Percentiles rank a stretch among this genome's conserved stretches.
Evolutionary conservation across 2,329 filamentous ascomycete genomes (phyloP).

Genomic region (Epichloe gansuensis): DNA sequence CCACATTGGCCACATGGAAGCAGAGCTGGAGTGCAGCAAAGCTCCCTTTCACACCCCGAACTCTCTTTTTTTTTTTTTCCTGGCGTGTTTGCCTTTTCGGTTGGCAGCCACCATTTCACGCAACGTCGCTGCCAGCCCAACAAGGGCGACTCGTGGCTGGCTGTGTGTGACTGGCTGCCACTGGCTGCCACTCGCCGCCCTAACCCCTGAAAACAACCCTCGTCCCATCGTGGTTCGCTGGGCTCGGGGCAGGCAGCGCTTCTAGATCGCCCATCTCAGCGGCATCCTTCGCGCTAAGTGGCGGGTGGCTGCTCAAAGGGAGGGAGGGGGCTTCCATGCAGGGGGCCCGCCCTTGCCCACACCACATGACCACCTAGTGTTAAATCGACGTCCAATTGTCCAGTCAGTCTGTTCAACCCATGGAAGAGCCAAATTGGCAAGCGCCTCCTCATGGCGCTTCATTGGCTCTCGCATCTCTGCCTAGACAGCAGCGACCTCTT

Average conservation of each 20-base stretch:
- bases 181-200: neutral
- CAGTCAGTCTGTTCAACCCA: neutral
- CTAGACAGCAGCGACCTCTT: neutral
- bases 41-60: too few species aligned
- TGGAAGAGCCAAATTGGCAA: too few species aligned
- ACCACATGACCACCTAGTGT: too few species aligned
- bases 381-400: too few species aligned
- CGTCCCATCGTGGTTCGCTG: neutral
- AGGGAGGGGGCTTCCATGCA: neutral
- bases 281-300: neutral
- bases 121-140: neutral
- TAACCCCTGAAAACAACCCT: constrained; percentile 2
- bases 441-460: neutral
- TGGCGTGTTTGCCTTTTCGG: too few species aligned
- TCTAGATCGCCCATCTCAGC: neutral
- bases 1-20: neutral
- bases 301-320: constrained; percentile 1
- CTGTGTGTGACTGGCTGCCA: neutral
- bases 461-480: neutral
- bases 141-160: neutral
- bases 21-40: too few species aligned
- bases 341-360: neutral
- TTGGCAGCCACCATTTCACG: neutral
- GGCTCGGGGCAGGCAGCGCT: neutral
- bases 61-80: too few species aligned